A percentile compares a stretch with the other conserved stretches of the same genome.
Conservation (phyloP, 73 alveolate genomes). For the Breviolum minutum region DNA sequence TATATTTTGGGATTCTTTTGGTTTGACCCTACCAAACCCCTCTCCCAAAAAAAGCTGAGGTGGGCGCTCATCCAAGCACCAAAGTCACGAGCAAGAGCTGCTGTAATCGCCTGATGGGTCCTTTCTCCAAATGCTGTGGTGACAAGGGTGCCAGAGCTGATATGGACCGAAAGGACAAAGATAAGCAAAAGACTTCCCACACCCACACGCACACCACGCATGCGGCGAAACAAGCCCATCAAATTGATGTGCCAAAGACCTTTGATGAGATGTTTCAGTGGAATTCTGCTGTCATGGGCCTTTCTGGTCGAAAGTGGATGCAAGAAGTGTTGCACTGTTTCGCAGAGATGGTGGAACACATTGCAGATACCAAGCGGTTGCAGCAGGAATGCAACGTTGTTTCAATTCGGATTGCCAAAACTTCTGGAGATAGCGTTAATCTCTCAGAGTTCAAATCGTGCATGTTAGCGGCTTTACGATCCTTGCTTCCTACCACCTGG, state of each 20-base stretch:
- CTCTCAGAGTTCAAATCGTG: slow-evolving; percentile 91
- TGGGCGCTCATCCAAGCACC: slow-evolving; percentile 10
- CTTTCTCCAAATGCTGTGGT: background rate
- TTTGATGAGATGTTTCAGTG: slow-evolving; percentile 91
- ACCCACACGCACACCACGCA: background rate
- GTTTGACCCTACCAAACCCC: no score
- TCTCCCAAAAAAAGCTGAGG: background rate
- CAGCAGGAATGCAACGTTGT: slow-evolving; percentile 84
- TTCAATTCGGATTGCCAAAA: slow-evolving; percentile 68
- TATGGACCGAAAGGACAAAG: slow-evolving; percentile 22
- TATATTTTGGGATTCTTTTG: no score
- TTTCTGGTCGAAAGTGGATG: slow-evolving; percentile 87
- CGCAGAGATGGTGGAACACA: slow-evolving; percentile 72
- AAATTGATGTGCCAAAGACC: slow-evolving; percentile 41
- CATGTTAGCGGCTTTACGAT: slow-evolving; percentile 93
- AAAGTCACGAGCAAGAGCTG: background rate
- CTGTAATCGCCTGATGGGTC: background rate
- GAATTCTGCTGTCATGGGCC: slow-evolving; percentile 92
- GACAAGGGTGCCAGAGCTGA: background rate
- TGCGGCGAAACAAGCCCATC: background rate
- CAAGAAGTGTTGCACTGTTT: slow-evolving; percentile 52
- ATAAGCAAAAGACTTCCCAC: background rate
- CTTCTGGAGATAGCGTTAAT: slow-evolving; percentile 41
- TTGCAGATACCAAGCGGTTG: slow-evolving; percentile 71
- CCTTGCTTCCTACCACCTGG: slow-evolving; percentile 85